Evolutionary conservation across 257 asterid species (phyloP).

Genomic region (Echium plantagineum): DNA sequence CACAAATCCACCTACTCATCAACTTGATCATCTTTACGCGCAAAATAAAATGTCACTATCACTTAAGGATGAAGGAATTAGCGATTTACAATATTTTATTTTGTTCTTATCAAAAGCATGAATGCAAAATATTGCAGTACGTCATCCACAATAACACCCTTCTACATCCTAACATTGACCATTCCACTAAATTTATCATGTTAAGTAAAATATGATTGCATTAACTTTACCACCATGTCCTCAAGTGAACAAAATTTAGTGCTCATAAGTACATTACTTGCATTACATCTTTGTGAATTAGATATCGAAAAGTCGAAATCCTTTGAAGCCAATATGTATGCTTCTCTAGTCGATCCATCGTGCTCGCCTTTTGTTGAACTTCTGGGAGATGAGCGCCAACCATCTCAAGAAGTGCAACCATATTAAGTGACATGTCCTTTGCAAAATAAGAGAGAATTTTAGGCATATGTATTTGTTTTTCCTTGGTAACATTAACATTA

Average conservation of each 20-base stretch:
- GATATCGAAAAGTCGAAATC: slow-evolving; percentile 56
- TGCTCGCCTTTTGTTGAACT: slow-evolving; percentile 41
- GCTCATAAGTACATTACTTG: slow-evolving; percentile 14
- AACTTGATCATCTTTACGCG: too few species aligned
- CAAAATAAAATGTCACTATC: too few species aligned
- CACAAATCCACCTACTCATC: too few species aligned
- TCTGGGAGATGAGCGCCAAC: slow-evolving; percentile 40
- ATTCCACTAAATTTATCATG: too few species aligned
- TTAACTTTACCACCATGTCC: slow-evolving; percentile 8
- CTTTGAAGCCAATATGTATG: slow-evolving; percentile 53
- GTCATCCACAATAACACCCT: too few species aligned
- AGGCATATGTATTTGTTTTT: slow-evolving; percentile 58
- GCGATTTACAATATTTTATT: too few species aligned
- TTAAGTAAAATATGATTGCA: too few species aligned
- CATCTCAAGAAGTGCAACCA: slow-evolving; percentile 38
- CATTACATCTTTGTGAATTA: slow-evolving; percentile 46
- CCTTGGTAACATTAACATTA: slow-evolving; percentile 44
- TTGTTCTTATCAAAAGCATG: too few species aligned
- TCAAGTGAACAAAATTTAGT: background rate
- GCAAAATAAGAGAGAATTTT: slow-evolving; percentile 48
- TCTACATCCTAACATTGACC: too few species aligned
- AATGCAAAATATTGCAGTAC: too few species aligned
- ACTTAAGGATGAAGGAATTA: too few species aligned
- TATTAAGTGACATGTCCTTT: slow-evolving; percentile 64
- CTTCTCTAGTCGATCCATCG: slow-evolving; percentile 50